A percentile compares a stretch with the other conserved stretches of the same genome.
Conservation (phyloP, 83 land plant species). For the Picea abies region DNA sequence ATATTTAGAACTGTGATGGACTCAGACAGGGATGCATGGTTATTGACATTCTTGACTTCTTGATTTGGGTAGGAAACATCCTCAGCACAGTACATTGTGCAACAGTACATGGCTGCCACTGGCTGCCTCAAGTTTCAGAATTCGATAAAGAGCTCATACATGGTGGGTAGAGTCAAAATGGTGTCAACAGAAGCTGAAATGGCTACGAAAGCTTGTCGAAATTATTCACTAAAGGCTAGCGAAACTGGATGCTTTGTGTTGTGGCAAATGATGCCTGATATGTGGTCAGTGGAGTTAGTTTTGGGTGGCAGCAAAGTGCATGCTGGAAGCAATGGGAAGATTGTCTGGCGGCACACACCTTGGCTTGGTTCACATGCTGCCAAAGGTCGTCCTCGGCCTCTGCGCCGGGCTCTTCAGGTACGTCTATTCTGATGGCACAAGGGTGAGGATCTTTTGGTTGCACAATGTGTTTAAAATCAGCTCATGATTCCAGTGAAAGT, state of each 20-base stretch:
- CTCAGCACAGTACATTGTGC: slow-evolving; percentile 75
- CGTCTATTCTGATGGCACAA: neutral
- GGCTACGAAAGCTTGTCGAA: slow-evolving; percentile 6
- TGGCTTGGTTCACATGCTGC: slow-evolving; percentile 60
- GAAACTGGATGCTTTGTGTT: slow-evolving; percentile 70
- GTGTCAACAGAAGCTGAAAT: slow-evolving; percentile 27
- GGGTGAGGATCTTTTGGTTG: neutral
- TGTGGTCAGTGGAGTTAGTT: slow-evolving; percentile 67
- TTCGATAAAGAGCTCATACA: slow-evolving; percentile 56
- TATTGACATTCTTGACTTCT: neutral
- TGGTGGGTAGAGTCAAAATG: slow-evolving; percentile 67
- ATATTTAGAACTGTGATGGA: too few species aligned
- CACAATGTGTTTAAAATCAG: too few species aligned
- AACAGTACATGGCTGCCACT: slow-evolving; percentile 72
- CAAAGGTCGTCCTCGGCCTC: slow-evolving; percentile 66
- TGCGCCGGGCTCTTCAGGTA: slow-evolving; percentile 68
- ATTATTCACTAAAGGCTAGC: slow-evolving; percentile 18
- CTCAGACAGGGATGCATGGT: too few species aligned
- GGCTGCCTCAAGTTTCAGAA: slow-evolving; percentile 49
- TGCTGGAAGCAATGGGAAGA: slow-evolving; percentile 67
- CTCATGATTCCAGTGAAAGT: too few species aligned
- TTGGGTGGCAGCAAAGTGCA: slow-evolving; percentile 57
- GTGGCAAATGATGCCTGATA: slow-evolving; percentile 67
- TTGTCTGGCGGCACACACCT: slow-evolving; percentile 73
- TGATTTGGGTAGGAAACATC: slow-evolving; percentile 50